phyloP scores from a whole-genome alignment of 2,329 filamentous ascomycete genomes.

The Corynespora cassiicola region DNA sequence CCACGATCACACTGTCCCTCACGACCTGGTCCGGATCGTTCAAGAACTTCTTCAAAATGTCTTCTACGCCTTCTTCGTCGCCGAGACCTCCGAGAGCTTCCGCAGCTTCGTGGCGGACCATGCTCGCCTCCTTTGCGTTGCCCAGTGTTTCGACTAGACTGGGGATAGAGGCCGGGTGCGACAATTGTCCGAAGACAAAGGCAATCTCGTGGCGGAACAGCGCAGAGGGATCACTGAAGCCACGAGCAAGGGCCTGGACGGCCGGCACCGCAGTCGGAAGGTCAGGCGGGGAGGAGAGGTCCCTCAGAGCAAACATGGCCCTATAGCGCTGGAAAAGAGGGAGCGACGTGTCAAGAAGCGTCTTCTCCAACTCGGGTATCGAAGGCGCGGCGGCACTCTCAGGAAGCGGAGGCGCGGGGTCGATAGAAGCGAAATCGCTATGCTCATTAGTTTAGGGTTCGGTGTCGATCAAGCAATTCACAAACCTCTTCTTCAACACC shows the following conservation, averaged over 20 bases:
- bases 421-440: slow-evolving; percentile 94
- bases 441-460: too few relatives aligned
- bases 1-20: slow-evolving; percentile 91
- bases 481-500: slow-evolving; percentile 80
- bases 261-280: slow-evolving; percentile 89
- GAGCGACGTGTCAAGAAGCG: slow-evolving; percentile 76
- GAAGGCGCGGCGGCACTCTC: slow-evolving; percentile 66
- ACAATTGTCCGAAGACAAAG: slow-evolving; percentile 96
- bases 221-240: slow-evolving; percentile 83
- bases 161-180: slow-evolving; percentile 95
- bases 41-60: slow-evolving; percentile 80
- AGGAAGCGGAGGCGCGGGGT: slow-evolving; percentile 89
- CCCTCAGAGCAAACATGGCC: slow-evolving; percentile 96
- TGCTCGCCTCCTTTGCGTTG: slow-evolving; percentile 82
- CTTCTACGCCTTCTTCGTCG: slow-evolving; percentile 91
- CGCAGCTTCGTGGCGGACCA: slow-evolving; percentile 97
- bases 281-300: slow-evolving; percentile 91
- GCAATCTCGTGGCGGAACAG: slow-evolving; percentile 98
- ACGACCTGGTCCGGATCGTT: slow-evolving; percentile 93
- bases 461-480: neutral
- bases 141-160: slow-evolving; percentile 80
- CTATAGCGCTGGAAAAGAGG: slow-evolving; percentile 93
- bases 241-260: slow-evolving; percentile 82
- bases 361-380: slow-evolving; percentile 76
- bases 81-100: slow-evolving; percentile 94